These are phyloP conservation scores for Rhizopogon rudus DNA, from an alignment of 768 basidiomycete genomes.

Conservation along the genomic window DNA sequence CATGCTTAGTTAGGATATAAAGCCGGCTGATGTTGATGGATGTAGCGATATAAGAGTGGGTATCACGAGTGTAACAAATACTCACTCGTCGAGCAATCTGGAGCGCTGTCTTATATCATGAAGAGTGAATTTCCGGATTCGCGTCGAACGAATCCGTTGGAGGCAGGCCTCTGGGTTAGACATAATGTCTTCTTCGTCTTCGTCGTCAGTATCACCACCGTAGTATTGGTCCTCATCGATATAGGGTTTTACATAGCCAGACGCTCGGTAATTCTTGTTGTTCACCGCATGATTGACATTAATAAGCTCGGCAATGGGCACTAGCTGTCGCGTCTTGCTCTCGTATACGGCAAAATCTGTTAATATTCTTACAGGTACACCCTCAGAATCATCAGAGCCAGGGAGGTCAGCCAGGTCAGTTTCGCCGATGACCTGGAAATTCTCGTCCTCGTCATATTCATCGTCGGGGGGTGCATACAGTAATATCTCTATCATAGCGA, in stretches of 20 bases:
- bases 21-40: slow-evolving; percentile 43
- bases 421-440: slow-evolving; percentile 42
- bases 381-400: slow-evolving; percentile 26
- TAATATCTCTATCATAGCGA: not conserved
- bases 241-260: slow-evolving; percentile 33
- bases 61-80: not conserved
- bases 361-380: slow-evolving; percentile 54
- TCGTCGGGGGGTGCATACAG: slow-evolving; percentile 19
- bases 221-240: slow-evolving; percentile 27
- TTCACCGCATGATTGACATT: slow-evolving; percentile 18
- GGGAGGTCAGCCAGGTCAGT: slow-evolving; percentile 18
- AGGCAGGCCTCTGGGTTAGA: slow-evolving; percentile 4
- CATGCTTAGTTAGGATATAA: slow-evolving; percentile 54
- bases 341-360: slow-evolving; percentile 52
- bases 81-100: slow-evolving; percentile 42
- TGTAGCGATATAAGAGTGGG: not conserved
- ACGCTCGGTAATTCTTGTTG: slow-evolving; percentile 29
- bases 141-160: slow-evolving; percentile 34
- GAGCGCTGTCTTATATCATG: slow-evolving; percentile 31
- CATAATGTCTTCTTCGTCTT: slow-evolving; percentile 5
- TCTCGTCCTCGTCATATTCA: slow-evolving; percentile 34
- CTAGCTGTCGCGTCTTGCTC: slow-evolving; percentile 26
- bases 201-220: slow-evolving; percentile 18
- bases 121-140: slow-evolving; percentile 42
- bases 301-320: slow-evolving; percentile 37